These are phyloP conservation scores for Nothophaeocryptopus gaeumannii DNA, from an alignment of 2,329 filamentous ascomycete genomes.

Conservation along the genomic window DNA sequence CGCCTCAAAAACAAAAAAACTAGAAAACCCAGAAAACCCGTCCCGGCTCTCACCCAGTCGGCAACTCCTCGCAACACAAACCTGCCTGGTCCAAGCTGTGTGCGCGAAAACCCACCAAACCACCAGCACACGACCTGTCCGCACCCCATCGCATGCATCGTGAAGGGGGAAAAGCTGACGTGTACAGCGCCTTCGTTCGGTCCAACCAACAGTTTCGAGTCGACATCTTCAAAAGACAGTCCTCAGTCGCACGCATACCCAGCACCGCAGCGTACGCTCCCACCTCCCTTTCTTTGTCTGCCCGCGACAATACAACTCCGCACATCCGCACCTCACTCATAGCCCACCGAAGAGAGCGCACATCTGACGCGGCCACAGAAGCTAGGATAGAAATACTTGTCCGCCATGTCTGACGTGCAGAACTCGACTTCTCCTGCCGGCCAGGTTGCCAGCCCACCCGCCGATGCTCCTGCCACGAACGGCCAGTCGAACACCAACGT, in stretches of 20 bases:
- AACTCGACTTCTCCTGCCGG: conserved; percentile 55
- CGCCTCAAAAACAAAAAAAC: conserved; percentile 39
- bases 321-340: conserved; percentile 3
- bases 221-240: too few relatives aligned
- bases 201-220: too few relatives aligned
- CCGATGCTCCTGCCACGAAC: conserved; percentile 60
- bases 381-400: conserved; percentile 9
- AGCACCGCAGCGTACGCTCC: not conserved
- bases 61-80: conserved; percentile 9
- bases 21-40: conserved; percentile 35
- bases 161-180: too few relatives aligned
- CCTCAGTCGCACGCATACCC: too few relatives aligned
- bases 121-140: not conserved
- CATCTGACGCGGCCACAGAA: conserved; percentile 13
- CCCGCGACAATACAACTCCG: conserved; percentile 12
- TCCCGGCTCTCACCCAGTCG: conserved; percentile 25
- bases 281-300: conserved; percentile 9
- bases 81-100: not conserved
- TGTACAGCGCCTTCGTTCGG: too few relatives aligned
- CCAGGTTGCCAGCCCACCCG: conserved; percentile 67
- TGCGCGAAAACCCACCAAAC: conserved; percentile 4
- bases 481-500: conserved; percentile 71
- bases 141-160: too few relatives aligned
- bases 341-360: conserved; percentile 6
- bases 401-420: conserved; percentile 43